phyloP scores from a whole-genome alignment of 225 moss, liverwort and hornwort species.

The Pseudisothecium myosuroides region DNA sequence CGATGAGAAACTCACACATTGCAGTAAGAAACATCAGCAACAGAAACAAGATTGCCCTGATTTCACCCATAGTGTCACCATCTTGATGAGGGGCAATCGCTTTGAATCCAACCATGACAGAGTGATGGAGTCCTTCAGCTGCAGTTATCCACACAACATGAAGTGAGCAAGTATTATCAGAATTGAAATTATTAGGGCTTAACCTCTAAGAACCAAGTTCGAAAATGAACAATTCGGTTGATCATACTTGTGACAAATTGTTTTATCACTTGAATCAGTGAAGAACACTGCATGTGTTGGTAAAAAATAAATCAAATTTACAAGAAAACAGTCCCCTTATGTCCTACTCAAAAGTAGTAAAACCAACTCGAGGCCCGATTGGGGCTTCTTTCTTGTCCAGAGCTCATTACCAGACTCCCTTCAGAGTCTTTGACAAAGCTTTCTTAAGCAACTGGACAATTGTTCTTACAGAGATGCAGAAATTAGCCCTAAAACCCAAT shows the following conservation, averaged over 20 bases:
- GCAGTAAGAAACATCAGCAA: constrained; percentile 27
- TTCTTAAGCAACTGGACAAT: neutral
- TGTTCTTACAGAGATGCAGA: neutral
- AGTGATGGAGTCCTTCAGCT: neutral
- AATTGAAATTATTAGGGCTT: neutral
- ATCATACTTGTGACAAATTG: neutral
- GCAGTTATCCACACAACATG: neutral
- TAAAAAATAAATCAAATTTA: neutral
- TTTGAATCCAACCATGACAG: neutral
- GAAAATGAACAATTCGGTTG: neutral
- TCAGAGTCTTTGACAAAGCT: neutral
- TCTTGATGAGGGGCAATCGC: neutral
- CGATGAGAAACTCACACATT: constrained; percentile 30
- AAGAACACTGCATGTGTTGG: neutral
- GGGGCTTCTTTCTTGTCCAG: neutral
- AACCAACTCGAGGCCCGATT: neutral
- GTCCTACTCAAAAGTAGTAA: neutral
- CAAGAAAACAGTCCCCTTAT: neutral
- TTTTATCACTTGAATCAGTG: neutral
- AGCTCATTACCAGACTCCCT: neutral
- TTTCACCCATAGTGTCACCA: constrained; percentile 1
- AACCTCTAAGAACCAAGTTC: neutral
- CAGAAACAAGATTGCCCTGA: constrained; percentile 9
- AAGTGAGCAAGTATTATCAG: neutral
- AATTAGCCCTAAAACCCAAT: neutral